Base-by-base conservation (phyloP, 345 rosid genomes). In the Hevea brasiliensis region DNA sequence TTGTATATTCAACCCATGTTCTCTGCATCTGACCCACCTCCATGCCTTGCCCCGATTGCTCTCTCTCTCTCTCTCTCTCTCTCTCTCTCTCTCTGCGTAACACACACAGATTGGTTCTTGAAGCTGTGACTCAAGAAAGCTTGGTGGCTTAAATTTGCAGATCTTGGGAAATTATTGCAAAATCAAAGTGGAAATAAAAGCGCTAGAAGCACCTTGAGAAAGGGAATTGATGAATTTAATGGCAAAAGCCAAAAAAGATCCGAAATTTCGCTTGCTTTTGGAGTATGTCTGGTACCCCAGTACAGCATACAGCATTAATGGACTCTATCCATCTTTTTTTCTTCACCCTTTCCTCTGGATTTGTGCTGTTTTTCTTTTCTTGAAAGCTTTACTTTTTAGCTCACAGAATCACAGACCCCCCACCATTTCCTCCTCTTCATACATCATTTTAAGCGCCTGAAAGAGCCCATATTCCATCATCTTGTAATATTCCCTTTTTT, bases 1-100 rank as follows among this genome's bases (percentile, higher is more conserved):
- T 92, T 23, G 87, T 85, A 81, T 88, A 90, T 61, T 90, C 93
- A 53, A 86, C 78, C 82, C 89, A 85, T 63, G 85, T 82, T 75
- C 90, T 87, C 88, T 90, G 97, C 93, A 92, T 85, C 90, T 89
- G 93, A 81, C 74, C 85, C 80, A 84, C 88, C 20, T 94, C 96
- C 98, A 91, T 90, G 65, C 47, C 70, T 50, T 14, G 10, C 45
- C 59, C 44, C 65, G 18, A 41, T 40, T 75, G 63, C 57, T 62
- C 62, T 35, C 23, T 32, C 17, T n/a, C 21, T 54, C 70, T 69
- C 35, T 66, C 67, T 53, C 76, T 68, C 59, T 71, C 68, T 68
- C 21, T 54, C 70, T 69, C 35, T 66, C 67, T 53, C 76, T 68
- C 59, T 71, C 68, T 68, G 13, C 1, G 20, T 32, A 20, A 50